These are phyloP conservation scores for Paspalum notatum DNA, from an alignment of 176 grass and related monocot species.

Conservation along the genomic window DNA sequence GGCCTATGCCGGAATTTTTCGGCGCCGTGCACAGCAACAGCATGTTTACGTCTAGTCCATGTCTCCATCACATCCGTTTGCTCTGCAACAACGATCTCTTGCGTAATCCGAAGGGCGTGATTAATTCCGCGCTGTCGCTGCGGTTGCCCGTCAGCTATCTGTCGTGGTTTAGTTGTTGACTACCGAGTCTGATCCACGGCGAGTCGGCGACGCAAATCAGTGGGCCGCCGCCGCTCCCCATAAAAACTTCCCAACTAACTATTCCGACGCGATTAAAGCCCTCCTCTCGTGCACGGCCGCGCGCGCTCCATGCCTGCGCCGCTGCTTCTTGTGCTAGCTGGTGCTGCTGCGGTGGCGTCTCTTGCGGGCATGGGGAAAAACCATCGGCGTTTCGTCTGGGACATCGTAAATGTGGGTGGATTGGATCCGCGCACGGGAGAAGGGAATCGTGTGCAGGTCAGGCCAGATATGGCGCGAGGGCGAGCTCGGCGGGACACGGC, in stretches of 20 bases:
- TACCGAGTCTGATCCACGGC: not conserved
- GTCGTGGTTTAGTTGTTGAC: conserved; percentile 26
- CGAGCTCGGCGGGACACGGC: not conserved
- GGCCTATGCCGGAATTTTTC: not conserved
- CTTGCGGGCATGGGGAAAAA: not conserved
- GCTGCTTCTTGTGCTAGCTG: too few relatives aligned
- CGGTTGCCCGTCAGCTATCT: not conserved
- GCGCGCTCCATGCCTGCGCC: not conserved
- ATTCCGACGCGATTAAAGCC: conserved; percentile 48
- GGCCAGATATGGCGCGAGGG: not conserved
- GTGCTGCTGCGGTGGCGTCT: not conserved
- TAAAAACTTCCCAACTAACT: conserved; percentile 50
- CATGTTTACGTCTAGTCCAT: not conserved
- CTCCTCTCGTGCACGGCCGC: not conserved
- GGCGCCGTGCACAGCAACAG: not conserved
- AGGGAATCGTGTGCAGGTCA: not conserved
- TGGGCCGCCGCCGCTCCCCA: not conserved
- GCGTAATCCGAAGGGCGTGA: not conserved
- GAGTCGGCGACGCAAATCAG: conserved; percentile 32
- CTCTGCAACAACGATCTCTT: not conserved
- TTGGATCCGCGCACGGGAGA: not conserved
- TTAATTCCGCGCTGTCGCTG: not conserved
- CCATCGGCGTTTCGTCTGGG: not conserved
- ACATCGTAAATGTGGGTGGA: conserved; percentile 19
- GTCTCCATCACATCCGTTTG: conserved; percentile 3